These are phyloP conservation scores for Debaryomyces prosopidis DNA, from an alignment of 805 yeast genomes.

Conservation along the genomic window DNA sequence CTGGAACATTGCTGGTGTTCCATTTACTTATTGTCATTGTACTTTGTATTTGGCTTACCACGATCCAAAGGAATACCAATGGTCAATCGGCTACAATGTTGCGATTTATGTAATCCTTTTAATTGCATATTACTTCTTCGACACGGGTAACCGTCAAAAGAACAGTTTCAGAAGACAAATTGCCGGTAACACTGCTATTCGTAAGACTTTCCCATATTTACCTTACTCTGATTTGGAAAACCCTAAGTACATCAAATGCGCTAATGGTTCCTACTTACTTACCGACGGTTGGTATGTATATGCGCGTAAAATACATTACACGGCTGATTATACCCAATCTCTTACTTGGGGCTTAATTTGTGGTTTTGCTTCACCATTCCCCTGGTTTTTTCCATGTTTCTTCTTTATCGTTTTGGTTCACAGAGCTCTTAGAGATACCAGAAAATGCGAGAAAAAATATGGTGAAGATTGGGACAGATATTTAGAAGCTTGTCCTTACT, in stretches of 20 bases:
- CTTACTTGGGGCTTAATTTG: constrained; percentile 90
- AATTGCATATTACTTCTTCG: constrained; percentile 86
- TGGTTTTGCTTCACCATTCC: constrained; percentile 85
- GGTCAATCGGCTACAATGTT: constrained; percentile 64
- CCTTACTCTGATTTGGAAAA: constrained; percentile 80
- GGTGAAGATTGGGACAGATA: constrained; percentile 94
- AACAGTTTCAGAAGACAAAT: constrained; percentile 82
- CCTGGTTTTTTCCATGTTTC: constrained; percentile 94
- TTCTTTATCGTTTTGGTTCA: constrained; percentile 85
- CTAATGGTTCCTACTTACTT: constrained; percentile 78
- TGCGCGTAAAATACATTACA: constrained; percentile 93
- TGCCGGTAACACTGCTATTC: constrained; percentile 73
- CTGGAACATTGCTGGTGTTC: constrained; percentile 99
- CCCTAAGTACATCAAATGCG: constrained; percentile 83
- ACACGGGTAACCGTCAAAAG: constrained; percentile 93
- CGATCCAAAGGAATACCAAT: constrained; percentile 77
- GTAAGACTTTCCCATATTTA: constrained; percentile 92
- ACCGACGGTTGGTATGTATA: constrained; percentile 94
- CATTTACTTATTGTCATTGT: constrained; percentile 95
- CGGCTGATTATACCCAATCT: constrained; percentile 89
- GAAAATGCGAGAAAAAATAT: constrained; percentile 82
- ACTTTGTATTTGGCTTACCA: constrained; percentile 82
- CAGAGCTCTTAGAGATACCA: constrained; percentile 84
- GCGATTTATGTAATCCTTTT: constrained; percentile 57
- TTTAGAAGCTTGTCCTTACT: constrained; percentile 82